Base-by-base conservation (phyloP, 2,329 filamentous ascomycete genomes). In the Hypoxylon sp. region DNA sequence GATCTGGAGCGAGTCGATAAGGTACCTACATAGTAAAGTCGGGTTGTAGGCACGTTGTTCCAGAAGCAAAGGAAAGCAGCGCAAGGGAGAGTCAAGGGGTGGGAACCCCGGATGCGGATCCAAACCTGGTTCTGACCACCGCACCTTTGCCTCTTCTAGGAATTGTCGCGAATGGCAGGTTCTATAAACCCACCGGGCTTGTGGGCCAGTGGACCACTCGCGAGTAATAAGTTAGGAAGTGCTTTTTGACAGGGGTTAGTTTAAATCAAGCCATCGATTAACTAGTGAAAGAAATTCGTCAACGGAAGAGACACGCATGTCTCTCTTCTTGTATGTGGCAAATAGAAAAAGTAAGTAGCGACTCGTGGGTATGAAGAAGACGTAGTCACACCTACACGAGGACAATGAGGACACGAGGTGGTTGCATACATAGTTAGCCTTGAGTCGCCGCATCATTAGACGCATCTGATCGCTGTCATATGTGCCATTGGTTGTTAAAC, bases 161-260 rank as follows among this genome's bases (percentile, higher is more conserved):
- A 72, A 75, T 71, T 72, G 72, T 77, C 74, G 73, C 74, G 74
- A 78, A 71, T 73, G 65, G 59, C 63, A 73, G 56, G 58, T 11
- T 57, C 55, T 55, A 59, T 63, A 52, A 45, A 60, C 53, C 65
- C 67, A 63, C 59, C 51, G 64, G 70, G 63, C 52, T 50, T 55
- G 34, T 61, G 62, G 68, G 53, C 52, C 53, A 58, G 65, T 69
- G 65, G 69, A 64, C 51, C 60, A 62, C 52, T 46, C 63, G 64
- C 73, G 72, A 70, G 65, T 57, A 70, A 70, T 67, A 70, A 70
- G 60, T 70, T 73, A 65, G 73, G 63, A 71, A 67, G 68, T 56
- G 63, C 53, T 65, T 69, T 61, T 69, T 61, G 72, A 68, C 69
- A 69, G 64, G 70, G 71, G 58, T 19, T 19, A 60, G 34, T 69